phyloP scores from a whole-genome alignment of 2,329 filamentous ascomycete genomes.

The Hypoxylon sp. region DNA sequence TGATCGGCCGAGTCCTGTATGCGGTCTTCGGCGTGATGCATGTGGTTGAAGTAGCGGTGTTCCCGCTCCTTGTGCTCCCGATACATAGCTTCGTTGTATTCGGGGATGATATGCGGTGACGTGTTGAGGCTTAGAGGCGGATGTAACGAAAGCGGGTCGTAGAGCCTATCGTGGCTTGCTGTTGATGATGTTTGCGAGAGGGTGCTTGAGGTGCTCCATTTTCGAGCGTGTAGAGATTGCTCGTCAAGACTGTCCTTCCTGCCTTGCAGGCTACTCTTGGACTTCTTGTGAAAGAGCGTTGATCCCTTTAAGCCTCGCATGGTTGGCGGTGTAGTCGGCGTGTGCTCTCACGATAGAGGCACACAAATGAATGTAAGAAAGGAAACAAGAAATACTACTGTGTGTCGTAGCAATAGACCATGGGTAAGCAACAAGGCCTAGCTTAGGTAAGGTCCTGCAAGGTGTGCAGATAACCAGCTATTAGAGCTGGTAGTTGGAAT shows the following conservation, averaged over 20 bases:
- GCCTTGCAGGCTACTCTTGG: conserved; percentile 45
- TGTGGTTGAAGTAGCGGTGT: conserved; percentile 47
- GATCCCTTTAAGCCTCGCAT: conserved; percentile 44
- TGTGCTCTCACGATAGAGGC: conserved; percentile 12
- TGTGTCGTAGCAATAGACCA: conserved; percentile 26
- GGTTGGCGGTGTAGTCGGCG: conserved; percentile 19
- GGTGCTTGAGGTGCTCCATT: conserved; percentile 52
- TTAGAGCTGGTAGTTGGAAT: conserved; percentile 33
- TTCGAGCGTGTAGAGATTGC: conserved; percentile 42
- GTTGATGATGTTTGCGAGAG: conserved; percentile 50
- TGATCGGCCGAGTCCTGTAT: conserved; percentile 48
- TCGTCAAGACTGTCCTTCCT: conserved; percentile 44
- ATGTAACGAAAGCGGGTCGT: conserved; percentile 53
- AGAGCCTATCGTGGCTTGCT: conserved; percentile 41
- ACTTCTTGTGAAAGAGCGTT: conserved; percentile 52
- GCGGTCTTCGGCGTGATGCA: conserved; percentile 44
- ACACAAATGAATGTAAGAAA: conserved; percentile 31
- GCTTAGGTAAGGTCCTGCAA: conserved; percentile 20
- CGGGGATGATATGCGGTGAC: conserved; percentile 50
- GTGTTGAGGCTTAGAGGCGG: conserved; percentile 53
- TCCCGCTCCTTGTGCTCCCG: conserved; percentile 50
- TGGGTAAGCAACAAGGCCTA: conserved; percentile 33
- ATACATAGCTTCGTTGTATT: conserved; percentile 48
- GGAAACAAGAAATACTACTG: conserved; percentile 31
- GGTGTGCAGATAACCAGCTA: conserved; percentile 23